Conservation (phyloP, 2,329 filamentous ascomycete species). For the Pestalotiopsis sp. region DNA sequence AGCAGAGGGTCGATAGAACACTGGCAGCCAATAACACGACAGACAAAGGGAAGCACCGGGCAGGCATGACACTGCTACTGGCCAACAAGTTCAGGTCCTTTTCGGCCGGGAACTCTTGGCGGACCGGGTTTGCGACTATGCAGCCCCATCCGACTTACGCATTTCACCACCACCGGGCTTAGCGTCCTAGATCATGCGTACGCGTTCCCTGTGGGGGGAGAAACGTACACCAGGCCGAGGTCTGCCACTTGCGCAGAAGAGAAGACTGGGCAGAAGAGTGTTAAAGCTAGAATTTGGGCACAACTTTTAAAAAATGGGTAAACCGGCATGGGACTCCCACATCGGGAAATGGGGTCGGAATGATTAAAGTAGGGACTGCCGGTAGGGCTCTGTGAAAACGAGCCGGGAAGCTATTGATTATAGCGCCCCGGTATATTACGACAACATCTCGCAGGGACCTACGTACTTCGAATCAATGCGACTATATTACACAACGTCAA, state of each 20-base stretch:
- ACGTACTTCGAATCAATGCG: not conserved
- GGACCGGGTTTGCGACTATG: not conserved
- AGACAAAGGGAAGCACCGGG: not conserved
- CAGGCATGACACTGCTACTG: not conserved
- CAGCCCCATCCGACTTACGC: not conserved
- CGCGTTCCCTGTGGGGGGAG: not conserved
- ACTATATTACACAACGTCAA: not conserved
- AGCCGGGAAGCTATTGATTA: too few relatives aligned
- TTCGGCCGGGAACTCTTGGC: not conserved
- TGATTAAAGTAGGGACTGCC: too few relatives aligned
- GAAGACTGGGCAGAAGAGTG: not conserved
- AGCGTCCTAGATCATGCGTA: not conserved
- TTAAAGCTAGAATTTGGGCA: not conserved
- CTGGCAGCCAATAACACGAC: not conserved
- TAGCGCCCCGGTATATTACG: not conserved
- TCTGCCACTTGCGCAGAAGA: not conserved
- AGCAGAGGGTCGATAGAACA: not conserved
- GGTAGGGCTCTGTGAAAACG: too few relatives aligned
- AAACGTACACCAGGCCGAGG: not conserved
- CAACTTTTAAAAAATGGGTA: not conserved
- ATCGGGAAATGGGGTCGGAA: not conserved
- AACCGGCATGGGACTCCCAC: not conserved
- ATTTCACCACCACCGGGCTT: not conserved
- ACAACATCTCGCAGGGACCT: not conserved
- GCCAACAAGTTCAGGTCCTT: not conserved